Evolutionary conservation across 805 yeast genomes (phyloP).

Genomic region (Tetrapisispora phaffii): DNA sequence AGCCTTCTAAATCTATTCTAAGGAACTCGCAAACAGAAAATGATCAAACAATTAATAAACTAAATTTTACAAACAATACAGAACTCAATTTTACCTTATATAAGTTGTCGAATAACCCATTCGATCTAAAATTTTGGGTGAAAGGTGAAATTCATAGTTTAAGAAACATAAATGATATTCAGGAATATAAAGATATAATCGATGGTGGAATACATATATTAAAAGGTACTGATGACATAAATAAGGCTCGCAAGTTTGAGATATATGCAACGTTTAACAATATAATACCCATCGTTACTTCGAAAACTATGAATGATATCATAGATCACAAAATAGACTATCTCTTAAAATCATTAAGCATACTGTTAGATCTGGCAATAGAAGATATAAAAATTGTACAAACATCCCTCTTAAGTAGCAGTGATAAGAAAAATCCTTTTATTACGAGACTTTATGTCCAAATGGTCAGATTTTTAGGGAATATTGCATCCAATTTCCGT

Average conservation of each 20-base stretch:
- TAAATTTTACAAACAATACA: neutral
- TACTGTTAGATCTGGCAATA: slow-evolving; percentile 8
- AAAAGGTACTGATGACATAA: slow-evolving; percentile 1
- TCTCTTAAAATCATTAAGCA: slow-evolving; percentile 13
- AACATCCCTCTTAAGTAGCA: slow-evolving; percentile 7
- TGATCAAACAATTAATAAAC: neutral
- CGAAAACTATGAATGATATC: slow-evolving; percentile 5
- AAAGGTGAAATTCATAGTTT: slow-evolving; percentile 24
- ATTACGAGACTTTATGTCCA: slow-evolving; percentile 23
- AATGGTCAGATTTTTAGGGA: slow-evolving; percentile 20
- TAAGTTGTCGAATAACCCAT: neutral
- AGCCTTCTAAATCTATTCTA: slow-evolving; percentile 23
- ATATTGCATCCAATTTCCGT: slow-evolving; percentile 19
- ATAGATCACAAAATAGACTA: slow-evolving; percentile 12
- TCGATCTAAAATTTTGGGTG: slow-evolving; percentile 17
- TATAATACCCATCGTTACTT: slow-evolving; percentile 13
- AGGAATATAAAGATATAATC: slow-evolving; percentile 17
- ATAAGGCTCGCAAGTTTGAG: slow-evolving; percentile 17
- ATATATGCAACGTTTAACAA: slow-evolving; percentile 27
- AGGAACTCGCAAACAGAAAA: slow-evolving; percentile 7
- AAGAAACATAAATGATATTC: slow-evolving; percentile 10
- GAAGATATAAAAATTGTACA: slow-evolving; percentile 14
- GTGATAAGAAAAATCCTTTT: slow-evolving; percentile 22
- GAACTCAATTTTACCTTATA: neutral
- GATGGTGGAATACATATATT: slow-evolving; percentile 21